Percentiles rank a stretch among this genome's conserved stretches.
Evolutionary conservation across 2,329 filamentous ascomycete species (phyloP).

Genomic region (Furcasterigmium sp.): DNA sequence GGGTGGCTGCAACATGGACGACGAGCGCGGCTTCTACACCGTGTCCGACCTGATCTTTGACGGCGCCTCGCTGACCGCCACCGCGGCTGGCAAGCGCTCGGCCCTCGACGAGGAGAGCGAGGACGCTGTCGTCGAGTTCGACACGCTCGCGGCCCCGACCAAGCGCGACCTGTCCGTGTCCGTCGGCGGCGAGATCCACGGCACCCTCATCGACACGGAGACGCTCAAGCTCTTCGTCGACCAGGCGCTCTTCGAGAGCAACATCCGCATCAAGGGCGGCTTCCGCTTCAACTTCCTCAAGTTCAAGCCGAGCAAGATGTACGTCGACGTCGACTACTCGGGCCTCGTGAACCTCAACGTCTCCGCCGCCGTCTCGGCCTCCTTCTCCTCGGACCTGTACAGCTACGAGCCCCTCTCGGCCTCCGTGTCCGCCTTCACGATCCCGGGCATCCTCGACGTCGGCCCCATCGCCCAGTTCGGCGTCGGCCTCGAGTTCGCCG

Average conservation of each 20-base stretch:
- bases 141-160: slow-evolving; percentile 8
- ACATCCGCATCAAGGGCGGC: slow-evolving; percentile 31
- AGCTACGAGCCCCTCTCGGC: slow-evolving; percentile 28
- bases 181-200: slow-evolving; percentile 7
- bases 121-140: slow-evolving; percentile 10
- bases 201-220: slow-evolving; percentile 8
- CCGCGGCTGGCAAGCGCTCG: slow-evolving; percentile 3
- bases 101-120: slow-evolving; percentile 9
- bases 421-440: slow-evolving; percentile 26
- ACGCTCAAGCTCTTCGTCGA: slow-evolving; percentile 26
- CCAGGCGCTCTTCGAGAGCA: slow-evolving; percentile 22
- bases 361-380: slow-evolving; percentile 23
- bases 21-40: slow-evolving; percentile 3
- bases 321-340: slow-evolving; percentile 33
- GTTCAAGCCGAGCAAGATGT: slow-evolving; percentile 24
- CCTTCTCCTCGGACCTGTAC: slow-evolving; percentile 24
- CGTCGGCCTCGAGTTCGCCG: slow-evolving; percentile 27
- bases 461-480: slow-evolving; percentile 27
- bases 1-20: slow-evolving; percentile 1
- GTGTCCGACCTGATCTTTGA: slow-evolving; percentile 6
- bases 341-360: slow-evolving; percentile 28
- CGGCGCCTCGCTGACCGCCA: slow-evolving; percentile 6
- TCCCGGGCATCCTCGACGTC: slow-evolving; percentile 31
- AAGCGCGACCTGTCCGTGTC: slow-evolving; percentile 7
- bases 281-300: slow-evolving; percentile 29